Base-by-base conservation (phyloP, 139 green algal genomes). In the Picochlorum sp. region DNA sequence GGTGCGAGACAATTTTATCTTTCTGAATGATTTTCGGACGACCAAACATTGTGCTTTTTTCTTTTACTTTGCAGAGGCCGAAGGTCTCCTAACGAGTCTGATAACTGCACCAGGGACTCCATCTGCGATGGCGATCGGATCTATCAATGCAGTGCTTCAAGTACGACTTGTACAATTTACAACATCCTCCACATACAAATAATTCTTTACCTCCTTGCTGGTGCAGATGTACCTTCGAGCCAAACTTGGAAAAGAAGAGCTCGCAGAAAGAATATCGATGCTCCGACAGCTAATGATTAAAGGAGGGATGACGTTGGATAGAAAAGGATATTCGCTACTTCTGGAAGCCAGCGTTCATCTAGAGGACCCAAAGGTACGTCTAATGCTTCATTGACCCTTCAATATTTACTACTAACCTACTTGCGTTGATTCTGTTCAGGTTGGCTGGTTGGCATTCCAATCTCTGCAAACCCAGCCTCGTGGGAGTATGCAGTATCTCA, bases 291-390 rank as follows among this genome's bases (percentile, higher is more conserved):
- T 52, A 7, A 65, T 65, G 58, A 15, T 51, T 18, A 28, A 23
- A 26, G 58, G 20, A 28, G 58, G 58, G 23, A 65, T 65, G 8
- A 45, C n/a, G 6, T 59, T 65, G 20, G 58, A 65, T 52, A 28
- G 58, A 49, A 65, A 65, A 30, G 58, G 58, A 49, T 65, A 57
- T 59, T 65, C 58, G 21, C 44, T 65, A 49, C 44, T 65, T 28
- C 58, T 65, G 13, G 58, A 65, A 26, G 23, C 20, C n/a, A 52
- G 41, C 13, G 58, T 65, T 18, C 23, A 65, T 23, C 20, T 65
- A 14, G 21, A 65, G 21, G 58, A 65, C 57, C 58, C 58, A 20
- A 28, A 59, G 23, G 23, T 65, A 57, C 13, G 58, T 0, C 28
- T 30, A 4, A 30, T 30, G 28, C 28, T 30, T 30, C 28, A 30